Evolutionary conservation across 768 basidiomycete species (phyloP).

Genomic region (Fomitopsis pulvina): DNA sequence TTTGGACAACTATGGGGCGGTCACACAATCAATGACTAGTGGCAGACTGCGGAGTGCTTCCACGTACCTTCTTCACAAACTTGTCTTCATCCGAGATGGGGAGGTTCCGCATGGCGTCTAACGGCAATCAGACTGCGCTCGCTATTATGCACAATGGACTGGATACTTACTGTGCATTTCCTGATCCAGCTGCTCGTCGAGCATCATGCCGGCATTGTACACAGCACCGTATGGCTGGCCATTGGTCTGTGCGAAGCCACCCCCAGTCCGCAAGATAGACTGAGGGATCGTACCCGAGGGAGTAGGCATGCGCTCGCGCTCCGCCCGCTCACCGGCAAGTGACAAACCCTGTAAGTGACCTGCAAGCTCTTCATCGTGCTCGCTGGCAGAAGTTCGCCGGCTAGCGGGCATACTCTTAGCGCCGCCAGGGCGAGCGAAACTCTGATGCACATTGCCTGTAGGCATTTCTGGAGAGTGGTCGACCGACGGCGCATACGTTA

Average conservation of each 20-base stretch:
- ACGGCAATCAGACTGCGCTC: constrained; percentile 8
- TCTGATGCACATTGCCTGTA: constrained; percentile 38
- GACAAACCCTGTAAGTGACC: constrained; percentile 69
- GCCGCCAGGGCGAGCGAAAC: constrained; percentile 59
- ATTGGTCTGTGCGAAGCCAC: constrained; percentile 51
- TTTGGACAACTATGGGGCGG: constrained; percentile 69
- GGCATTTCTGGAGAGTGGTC: constrained; percentile 66
- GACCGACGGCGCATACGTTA: constrained; percentile 76
- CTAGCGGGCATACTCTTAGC: constrained; percentile 93
- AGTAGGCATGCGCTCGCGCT: constrained; percentile 24
- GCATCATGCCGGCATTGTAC: constrained; percentile 83
- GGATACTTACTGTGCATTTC: constrained; percentile 82
- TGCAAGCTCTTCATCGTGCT: constrained; percentile 77
- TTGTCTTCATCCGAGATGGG: constrained; percentile 90
- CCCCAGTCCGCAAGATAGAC: constrained; percentile 46
- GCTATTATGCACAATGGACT: constrained; percentile 2
- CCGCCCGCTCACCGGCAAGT: constrained; percentile 57
- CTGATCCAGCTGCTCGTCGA: constrained; percentile 89
- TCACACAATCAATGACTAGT: constrained; percentile 1
- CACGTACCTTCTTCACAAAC: constrained; percentile 60
- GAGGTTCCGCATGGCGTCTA: constrained; percentile 84
- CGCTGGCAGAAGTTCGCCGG: constrained; percentile 82
- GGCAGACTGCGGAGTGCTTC: background rate
- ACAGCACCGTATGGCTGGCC: constrained; percentile 51
- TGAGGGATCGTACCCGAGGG: constrained; percentile 24